Conservation (phyloP, 2,329 filamentous ascomycete genomes). For the Aspergillus ustus region DNA sequence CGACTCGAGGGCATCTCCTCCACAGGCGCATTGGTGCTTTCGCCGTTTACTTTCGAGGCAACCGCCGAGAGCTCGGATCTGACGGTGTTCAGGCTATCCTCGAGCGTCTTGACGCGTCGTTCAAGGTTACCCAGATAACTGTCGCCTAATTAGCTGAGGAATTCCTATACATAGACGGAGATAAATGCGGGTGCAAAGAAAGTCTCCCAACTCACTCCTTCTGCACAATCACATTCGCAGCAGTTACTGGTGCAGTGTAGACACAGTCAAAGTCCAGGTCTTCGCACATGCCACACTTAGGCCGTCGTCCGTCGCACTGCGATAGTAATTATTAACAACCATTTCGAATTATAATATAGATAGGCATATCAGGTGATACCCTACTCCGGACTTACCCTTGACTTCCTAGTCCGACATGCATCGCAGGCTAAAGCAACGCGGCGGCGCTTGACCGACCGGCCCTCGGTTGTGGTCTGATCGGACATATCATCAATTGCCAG, state of each 20-base stretch:
- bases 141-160: not conserved
- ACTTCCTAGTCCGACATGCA: constrained; percentile 42
- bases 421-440: constrained; percentile 47
- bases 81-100: constrained; percentile 27
- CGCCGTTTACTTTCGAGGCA: not conserved
- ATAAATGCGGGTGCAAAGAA: too few species aligned
- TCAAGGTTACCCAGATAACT: constrained; percentile 23
- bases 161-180: too few species aligned
- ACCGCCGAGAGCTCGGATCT: constrained; percentile 18
- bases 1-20: not conserved
- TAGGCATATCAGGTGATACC: not conserved
- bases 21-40: not conserved
- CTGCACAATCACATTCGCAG: constrained; percentile 45
- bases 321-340: not conserved
- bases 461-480: too few species aligned
- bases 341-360: too few species aligned
- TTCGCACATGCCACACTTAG: constrained; percentile 48
- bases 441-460: constrained; percentile 36
- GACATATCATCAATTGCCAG: too few species aligned
- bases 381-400: constrained; percentile 10
- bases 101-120: constrained; percentile 33
- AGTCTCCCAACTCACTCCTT: constrained; percentile 37
- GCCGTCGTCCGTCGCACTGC: constrained; percentile 50
- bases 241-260: constrained; percentile 44
- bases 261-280: constrained; percentile 51